These are phyloP conservation scores for Solanum commersonii DNA, from an alignment of 257 asterid species.

Conservation along the genomic window DNA sequence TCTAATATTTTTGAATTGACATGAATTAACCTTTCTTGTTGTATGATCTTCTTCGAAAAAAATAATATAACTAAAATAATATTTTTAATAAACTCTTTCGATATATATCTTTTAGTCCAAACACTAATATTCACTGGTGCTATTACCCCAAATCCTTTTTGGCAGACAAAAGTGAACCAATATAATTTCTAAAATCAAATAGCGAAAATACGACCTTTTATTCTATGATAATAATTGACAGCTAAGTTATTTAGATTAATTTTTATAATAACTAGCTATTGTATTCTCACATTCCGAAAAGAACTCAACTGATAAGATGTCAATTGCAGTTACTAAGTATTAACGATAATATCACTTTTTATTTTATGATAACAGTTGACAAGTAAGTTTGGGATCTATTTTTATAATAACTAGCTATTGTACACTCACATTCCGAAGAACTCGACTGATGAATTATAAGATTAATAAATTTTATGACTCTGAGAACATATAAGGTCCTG, in stretches of 20 bases:
- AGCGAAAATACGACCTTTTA: too few species aligned
- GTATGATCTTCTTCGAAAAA: neutral
- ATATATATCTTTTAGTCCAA: neutral
- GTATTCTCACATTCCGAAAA: too few species aligned
- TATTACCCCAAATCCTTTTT: neutral
- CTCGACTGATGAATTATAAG: neutral
- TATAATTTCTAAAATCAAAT: too few species aligned
- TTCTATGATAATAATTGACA: too few species aligned
- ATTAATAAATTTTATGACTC: neutral
- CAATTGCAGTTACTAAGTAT: too few species aligned
- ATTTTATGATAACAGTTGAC: too few species aligned
- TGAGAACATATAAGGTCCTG: constrained; percentile 31
- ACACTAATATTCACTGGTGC: neutral
- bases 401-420: neutral
- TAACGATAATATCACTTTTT: too few species aligned
- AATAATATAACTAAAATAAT: neutral
- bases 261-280: too few species aligned
- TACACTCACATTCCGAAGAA: neutral
- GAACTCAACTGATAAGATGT: too few species aligned
- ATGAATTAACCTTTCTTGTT: neutral
- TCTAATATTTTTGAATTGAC: neutral
- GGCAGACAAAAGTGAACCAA: neutral
- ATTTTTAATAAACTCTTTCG: neutral
- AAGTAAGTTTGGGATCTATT: accelerated
- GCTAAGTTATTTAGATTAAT: too few species aligned